A percentile compares a stretch with the other conserved stretches of the same genome.
Evolutionary conservation across 2,329 filamentous ascomycete genomes (phyloP).

Genomic region (Lasiodiplodia hormozganensis): DNA sequence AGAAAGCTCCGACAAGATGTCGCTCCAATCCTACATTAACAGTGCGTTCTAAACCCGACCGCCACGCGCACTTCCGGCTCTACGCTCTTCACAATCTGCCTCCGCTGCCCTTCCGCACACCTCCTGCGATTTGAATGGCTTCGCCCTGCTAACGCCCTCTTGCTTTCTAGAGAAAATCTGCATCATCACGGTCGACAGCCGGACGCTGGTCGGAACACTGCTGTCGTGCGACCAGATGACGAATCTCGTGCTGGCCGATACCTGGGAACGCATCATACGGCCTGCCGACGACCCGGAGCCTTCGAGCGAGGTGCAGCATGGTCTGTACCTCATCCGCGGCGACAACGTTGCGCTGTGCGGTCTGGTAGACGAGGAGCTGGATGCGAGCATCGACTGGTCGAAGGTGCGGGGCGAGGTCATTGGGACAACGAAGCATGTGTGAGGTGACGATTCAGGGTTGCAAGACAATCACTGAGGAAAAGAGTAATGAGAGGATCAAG

Average conservation of each 20-base stretch:
- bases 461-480: neutral
- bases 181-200: constrained; percentile 89
- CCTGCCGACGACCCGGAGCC: constrained; percentile 82
- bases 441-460: neutral
- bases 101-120: neutral
- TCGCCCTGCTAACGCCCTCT: neutral
- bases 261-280: constrained; percentile 89
- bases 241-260: constrained; percentile 85
- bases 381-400: constrained; percentile 89
- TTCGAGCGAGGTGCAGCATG: constrained; percentile 80
- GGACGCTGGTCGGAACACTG: constrained; percentile 77
- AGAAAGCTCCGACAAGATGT: constrained; percentile 48
- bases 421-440: constrained; percentile 78
- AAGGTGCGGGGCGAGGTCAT: constrained; percentile 87
- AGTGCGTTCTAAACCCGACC: constrained; percentile 51
- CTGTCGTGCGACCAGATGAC: constrained; percentile 89
- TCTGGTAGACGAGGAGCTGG: constrained; percentile 86
- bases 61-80: neutral
- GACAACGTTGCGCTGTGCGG: constrained; percentile 94
- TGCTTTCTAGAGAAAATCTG: constrained; percentile 78
- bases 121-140: too few species aligned
- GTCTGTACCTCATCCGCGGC: constrained; percentile 89
- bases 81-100: neutral
- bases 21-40: constrained; percentile 61
- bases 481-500: neutral